Evolutionary conservation across 805 yeast genomes (phyloP).

Genomic region (Wickerhamiella sorbophila): DNA sequence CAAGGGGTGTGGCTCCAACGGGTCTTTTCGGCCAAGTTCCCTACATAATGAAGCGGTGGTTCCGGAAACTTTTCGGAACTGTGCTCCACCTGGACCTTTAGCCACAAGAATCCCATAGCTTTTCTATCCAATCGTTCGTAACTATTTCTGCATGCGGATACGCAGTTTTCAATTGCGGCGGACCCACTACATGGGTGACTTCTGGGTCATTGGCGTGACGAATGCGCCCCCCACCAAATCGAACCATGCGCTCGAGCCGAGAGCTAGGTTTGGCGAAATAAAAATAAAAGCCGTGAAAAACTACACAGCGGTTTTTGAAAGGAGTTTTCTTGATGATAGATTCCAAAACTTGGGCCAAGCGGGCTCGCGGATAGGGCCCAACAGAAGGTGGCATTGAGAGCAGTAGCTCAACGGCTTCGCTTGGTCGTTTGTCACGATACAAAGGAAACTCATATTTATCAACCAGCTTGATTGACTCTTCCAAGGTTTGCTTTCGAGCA

Average conservation of each 20-base stretch:
- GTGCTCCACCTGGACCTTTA: background rate
- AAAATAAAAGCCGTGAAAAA: slow-evolving; percentile 23
- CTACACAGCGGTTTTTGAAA: slow-evolving; percentile 10
- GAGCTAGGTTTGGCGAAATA: slow-evolving; percentile 1
- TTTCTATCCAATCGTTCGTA: too few species aligned
- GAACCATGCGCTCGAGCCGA: slow-evolving; percentile 1
- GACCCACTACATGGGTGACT: slow-evolving; percentile 7
- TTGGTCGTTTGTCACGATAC: slow-evolving; percentile 22
- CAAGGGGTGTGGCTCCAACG: background rate
- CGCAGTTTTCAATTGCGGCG: background rate
- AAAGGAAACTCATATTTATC: slow-evolving; percentile 57
- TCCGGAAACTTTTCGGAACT: background rate
- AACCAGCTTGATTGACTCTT: slow-evolving; percentile 22
- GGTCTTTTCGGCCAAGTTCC: background rate
- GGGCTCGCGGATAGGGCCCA: slow-evolving; percentile 11
- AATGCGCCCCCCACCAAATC: slow-evolving; percentile 32
- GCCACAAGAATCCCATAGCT: background rate
- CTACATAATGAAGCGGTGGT: background rate
- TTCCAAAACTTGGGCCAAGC: slow-evolving; percentile 14
- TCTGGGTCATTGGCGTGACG: slow-evolving; percentile 17
- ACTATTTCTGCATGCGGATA: too few species aligned
- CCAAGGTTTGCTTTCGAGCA: slow-evolving; percentile 23
- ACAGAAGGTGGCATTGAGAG: slow-evolving; percentile 11
- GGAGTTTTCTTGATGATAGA: slow-evolving; percentile 21
- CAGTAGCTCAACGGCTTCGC: slow-evolving; percentile 14